Evolutionary conservation across 345 rosid species (phyloP), one percentile per base, ranked within the genome.

Genomic region (Citrus inodora): DNA sequence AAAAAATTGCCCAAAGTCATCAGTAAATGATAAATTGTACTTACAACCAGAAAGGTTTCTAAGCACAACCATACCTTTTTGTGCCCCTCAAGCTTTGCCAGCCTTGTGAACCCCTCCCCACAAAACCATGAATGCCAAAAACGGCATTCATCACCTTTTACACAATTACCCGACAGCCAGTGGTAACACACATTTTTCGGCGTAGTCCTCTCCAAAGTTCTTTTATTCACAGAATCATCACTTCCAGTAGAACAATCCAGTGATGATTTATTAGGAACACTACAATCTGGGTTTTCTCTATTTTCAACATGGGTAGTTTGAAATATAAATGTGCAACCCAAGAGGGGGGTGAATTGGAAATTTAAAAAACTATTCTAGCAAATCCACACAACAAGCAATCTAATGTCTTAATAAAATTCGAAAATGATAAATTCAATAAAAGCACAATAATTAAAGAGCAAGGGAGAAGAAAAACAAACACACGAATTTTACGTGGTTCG

Each of bases 31-130:
- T 14, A 32, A 16, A 40, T 40, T 40, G 46, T 40, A 38, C 19
- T 4, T 64, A 16, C 51, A 28, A 51, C 10, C 74, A 53, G 72
- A 40, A 42, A 68, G 25, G 30, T 30, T 6, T 24, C 22, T n/a
- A n/a, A 72, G 6, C 75, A 13, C 46, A 58, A 53, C 7, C 22
- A 58, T 78, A 86, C 86, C 86, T 83, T 77, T 19, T 69, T 69
- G 42, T 87, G 90, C 13, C 85, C 85, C 11, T 55, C 71, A 63
- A 87, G 90, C 32, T 73, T 80, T 25, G 85, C 82, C 73, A 85
- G 60, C 82, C 83, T 65, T 5, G 76, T n/a, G 65, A 87, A 79
- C 10, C 82, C 86, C 58, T 76, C 74, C 42, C 88, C 79, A 0
- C 8, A 30, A 74, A 14, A 85, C 88, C 85, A 76, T 3, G 85